phyloP scores from a whole-genome alignment of 768 basidiomycete genomes.

The Suillus americanus region DNA sequence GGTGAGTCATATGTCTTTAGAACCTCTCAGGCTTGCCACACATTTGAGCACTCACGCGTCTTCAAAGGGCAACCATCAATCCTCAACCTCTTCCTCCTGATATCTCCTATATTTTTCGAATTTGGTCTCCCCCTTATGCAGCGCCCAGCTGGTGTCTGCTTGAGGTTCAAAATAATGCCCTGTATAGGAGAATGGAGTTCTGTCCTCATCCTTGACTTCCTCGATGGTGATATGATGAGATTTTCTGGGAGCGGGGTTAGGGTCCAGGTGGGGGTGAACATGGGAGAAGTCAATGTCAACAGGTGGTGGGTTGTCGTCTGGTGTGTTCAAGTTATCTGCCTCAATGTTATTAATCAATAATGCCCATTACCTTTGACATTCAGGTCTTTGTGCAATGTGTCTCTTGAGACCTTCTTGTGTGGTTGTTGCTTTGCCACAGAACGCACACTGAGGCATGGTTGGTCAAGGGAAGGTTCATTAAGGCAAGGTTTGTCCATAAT shows the following conservation, averaged over 20 bases:
- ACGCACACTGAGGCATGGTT: neutral
- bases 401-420: neutral
- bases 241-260: too few relatives aligned
- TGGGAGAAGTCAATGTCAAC: neutral
- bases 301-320: too few relatives aligned
- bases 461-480: too few relatives aligned
- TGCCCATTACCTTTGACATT: conserved; percentile 5
- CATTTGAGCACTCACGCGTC: too few relatives aligned
- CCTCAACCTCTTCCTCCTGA: neutral
- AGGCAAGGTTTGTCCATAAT: too few relatives aligned
- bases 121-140: too few relatives aligned
- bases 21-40: too few relatives aligned
- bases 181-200: neutral
- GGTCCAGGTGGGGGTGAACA: neutral
- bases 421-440: neutral
- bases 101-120: neutral
- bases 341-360: neutral
- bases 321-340: neutral
- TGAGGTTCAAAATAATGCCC: neutral
- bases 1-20: too few relatives aligned
- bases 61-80: conserved; percentile 26
- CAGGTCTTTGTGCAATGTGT: conserved; percentile 1
- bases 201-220: neutral
- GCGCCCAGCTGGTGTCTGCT: neutral
- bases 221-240: neutral